These are phyloP conservation scores for Hibiscus syriacus DNA, from an alignment of 345 rosid species.

Conservation along the genomic window DNA sequence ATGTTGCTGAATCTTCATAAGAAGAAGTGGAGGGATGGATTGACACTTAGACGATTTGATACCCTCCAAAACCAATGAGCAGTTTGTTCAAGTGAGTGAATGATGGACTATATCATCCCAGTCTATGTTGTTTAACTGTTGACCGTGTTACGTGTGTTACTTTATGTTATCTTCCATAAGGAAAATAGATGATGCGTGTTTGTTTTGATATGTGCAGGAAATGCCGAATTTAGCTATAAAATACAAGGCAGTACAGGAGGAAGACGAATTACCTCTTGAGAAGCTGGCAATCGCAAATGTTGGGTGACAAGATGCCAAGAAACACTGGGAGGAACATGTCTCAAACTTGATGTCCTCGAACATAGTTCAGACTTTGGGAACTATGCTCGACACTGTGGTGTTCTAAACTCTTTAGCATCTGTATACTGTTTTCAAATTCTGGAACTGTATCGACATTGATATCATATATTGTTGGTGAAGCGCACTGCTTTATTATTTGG, in stretches of 20 bases:
- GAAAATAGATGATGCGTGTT: neutral
- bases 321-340: constrained; percentile 93
- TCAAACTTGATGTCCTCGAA: constrained; percentile 97
- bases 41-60: constrained; percentile 81
- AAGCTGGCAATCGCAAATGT: constrained; percentile 90
- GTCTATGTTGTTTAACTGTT: neutral
- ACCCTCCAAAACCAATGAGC: constrained; percentile 86
- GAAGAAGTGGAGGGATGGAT: constrained; percentile 99
- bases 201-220: constrained; percentile 47
- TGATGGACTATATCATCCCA: neutral
- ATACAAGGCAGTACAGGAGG: constrained; percentile 97
- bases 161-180: neutral
- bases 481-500: neutral
- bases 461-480: neutral
- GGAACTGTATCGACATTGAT: neutral
- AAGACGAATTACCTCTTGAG: constrained; percentile 91
- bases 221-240: constrained; percentile 75
- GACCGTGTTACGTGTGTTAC: neutral
- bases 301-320: constrained; percentile 97
- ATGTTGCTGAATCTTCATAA: constrained; percentile 95
- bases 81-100: constrained; percentile 72
- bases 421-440: constrained; percentile 2
- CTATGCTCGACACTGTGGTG: constrained; percentile 95
- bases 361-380: constrained; percentile 93
- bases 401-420: constrained; percentile 38